phyloP scores from a whole-genome alignment of 495 filamentous ascomycete species.

The Pyrenopolyporus hunteri region DNA sequence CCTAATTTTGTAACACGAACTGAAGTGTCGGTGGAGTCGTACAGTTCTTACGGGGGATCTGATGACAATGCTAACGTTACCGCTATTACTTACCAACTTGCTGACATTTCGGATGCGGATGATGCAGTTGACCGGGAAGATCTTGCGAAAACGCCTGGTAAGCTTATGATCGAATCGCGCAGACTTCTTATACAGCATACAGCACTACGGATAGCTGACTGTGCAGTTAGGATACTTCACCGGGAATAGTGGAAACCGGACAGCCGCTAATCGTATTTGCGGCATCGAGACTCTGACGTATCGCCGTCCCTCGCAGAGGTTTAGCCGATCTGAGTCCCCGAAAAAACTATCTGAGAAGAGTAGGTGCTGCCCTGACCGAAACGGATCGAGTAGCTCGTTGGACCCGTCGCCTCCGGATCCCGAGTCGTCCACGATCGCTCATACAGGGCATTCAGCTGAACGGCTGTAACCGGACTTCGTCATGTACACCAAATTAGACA shows the following conservation, averaged over 20 bases:
- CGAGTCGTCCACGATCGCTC: constrained; percentile 29
- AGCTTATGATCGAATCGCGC: background rate
- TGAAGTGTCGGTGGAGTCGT: constrained; percentile 39
- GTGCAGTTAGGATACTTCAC: constrained; percentile 18
- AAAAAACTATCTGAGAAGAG: background rate
- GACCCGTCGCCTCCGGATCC: background rate
- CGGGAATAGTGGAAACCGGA: constrained; percentile 4
- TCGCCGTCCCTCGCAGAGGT: background rate
- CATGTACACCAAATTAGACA: background rate
- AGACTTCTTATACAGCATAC: background rate
- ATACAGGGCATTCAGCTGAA: constrained; percentile 39
- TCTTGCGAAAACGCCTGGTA: constrained; percentile 19
- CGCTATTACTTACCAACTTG: constrained; percentile 13
- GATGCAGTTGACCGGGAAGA: background rate
- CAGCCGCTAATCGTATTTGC: background rate
- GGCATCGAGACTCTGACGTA: background rate
- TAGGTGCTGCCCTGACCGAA: background rate
- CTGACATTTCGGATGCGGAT: constrained; percentile 3
- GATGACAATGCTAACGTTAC: background rate
- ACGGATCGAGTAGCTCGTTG: background rate
- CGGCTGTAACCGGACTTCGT: background rate
- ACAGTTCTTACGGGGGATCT: constrained; percentile 9
- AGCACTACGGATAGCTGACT: constrained; percentile 8
- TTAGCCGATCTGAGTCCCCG: background rate
- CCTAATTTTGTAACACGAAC: constrained; percentile 24